These are phyloP conservation scores for Aegilops bicornis DNA, from an alignment of 176 grass and related monocot species.

Conservation along the genomic window DNA sequence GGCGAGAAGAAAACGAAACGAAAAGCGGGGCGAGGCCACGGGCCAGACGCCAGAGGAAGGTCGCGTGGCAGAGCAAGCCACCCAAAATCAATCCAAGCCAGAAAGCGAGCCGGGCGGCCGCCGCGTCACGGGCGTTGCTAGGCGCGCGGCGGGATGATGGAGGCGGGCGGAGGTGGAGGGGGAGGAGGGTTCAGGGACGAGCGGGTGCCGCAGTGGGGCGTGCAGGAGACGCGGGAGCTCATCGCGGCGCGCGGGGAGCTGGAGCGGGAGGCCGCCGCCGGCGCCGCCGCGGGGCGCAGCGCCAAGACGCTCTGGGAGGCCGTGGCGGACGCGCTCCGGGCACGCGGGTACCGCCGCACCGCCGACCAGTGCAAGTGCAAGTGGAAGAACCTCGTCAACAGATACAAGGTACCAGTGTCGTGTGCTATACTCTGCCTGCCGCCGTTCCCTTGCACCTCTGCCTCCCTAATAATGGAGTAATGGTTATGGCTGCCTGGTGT, in stretches of 20 bases:
- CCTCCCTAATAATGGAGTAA: background rate
- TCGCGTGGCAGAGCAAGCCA: constrained; percentile 26
- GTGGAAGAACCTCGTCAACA: constrained; percentile 96
- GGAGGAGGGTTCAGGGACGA: constrained; percentile 45
- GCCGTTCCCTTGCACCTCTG: background rate
- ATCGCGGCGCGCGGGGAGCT: constrained; percentile 64
- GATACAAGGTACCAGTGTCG: constrained; percentile 60
- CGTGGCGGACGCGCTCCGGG: constrained; percentile 53
- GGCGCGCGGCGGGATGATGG: constrained; percentile 36
- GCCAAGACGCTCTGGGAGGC: constrained; percentile 81
- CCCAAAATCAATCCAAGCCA: constrained; percentile 10
- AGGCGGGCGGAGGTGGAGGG: constrained; percentile 29
- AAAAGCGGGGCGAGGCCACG: constrained; percentile 24
- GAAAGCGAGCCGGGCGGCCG: background rate
- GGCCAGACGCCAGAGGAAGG: background rate
- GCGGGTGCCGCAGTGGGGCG: constrained; percentile 72
- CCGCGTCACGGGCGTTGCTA: background rate
- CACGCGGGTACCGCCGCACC: constrained; percentile 64
- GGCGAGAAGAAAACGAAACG: constrained; percentile 23
- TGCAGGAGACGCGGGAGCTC: constrained; percentile 80
- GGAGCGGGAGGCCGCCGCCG: constrained; percentile 55
- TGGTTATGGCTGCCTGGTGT: background rate
- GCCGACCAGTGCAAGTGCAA: constrained; percentile 99
- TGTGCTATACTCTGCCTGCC: background rate
- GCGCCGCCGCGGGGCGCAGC: constrained; percentile 48